phyloP scores from a whole-genome alignment of 495 filamentous ascomycete species.

The Penicillium maclennaniae region DNA sequence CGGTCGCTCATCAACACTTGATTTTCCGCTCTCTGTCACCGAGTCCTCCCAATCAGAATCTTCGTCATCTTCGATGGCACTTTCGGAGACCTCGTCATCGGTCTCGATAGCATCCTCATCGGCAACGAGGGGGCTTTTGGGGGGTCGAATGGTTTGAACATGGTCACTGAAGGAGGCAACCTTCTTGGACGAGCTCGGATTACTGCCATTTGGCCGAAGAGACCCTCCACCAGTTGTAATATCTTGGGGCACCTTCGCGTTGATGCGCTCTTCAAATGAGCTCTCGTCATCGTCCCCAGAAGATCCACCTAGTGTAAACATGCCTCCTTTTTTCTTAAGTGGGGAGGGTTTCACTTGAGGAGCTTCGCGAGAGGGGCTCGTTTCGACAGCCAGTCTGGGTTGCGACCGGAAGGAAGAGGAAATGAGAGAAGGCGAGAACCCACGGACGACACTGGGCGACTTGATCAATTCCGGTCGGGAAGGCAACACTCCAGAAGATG shows the following conservation, averaged over 20 bases:
- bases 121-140: conserved; percentile 53
- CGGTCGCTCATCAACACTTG: conserved; percentile 69
- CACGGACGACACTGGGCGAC: conserved; percentile 75
- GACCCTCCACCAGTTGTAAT: conserved; percentile 54
- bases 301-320: conserved; percentile 72
- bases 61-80: conserved; percentile 84
- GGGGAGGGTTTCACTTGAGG: conserved; percentile 44
- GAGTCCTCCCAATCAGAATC: conserved; percentile 91
- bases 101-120: conserved; percentile 76
- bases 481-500: conserved; percentile 35
- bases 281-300: conserved; percentile 80
- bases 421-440: conserved; percentile 77
- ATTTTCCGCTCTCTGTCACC: conserved; percentile 77
- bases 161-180: conserved; percentile 81
- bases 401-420: conserved; percentile 69
- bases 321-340: conserved; percentile 55
- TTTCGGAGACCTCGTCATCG: conserved; percentile 69
- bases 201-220: conserved; percentile 33
- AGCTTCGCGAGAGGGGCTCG: conserved; percentile 43
- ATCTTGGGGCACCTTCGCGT: conserved; percentile 29
- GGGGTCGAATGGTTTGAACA: conserved; percentile 60
- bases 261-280: conserved; percentile 69
- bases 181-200: conserved; percentile 57
- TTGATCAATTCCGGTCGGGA: conserved; percentile 46
- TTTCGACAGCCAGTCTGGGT: conserved; percentile 47